These are phyloP conservation scores for Endocalyx cinctus DNA, from an alignment of 2,329 filamentous ascomycete genomes.

Conservation along the genomic window DNA sequence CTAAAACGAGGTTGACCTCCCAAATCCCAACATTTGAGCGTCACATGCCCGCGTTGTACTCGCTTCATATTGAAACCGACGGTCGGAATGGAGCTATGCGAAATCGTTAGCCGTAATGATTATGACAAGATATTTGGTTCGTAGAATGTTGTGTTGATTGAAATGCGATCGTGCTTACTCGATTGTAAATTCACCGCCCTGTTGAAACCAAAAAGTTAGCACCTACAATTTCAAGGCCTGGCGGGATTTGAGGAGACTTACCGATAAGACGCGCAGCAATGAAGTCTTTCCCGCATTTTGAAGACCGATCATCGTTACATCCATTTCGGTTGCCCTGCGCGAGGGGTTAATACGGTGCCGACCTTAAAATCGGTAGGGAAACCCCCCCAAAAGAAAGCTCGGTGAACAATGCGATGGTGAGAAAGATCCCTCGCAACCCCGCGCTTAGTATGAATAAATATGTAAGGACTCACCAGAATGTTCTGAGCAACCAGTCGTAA, in stretches of 20 bases:
- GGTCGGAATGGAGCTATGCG: constrained; percentile 85
- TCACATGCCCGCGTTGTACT: constrained; percentile 96
- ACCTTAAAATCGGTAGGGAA: too few species aligned
- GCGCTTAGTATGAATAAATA: too few species aligned
- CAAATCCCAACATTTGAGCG: constrained; percentile 98
- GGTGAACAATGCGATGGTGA: constrained; percentile 19
- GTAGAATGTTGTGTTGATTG: constrained; percentile 5
- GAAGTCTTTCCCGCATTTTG: constrained; percentile 99
- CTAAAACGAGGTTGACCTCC: constrained; percentile 95
- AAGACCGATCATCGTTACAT: constrained; percentile 97
- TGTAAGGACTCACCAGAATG: constrained; percentile 79
- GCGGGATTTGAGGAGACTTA: constrained; percentile 47
- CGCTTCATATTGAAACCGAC: constrained; percentile 99
- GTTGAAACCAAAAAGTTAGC: constrained; percentile 19
- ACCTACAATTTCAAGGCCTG: constrained; percentile 5
- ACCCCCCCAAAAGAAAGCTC: constrained; percentile 12
- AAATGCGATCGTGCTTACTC: constrained; percentile 65
- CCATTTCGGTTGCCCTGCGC: constrained; percentile 94
- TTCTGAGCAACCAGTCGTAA: constrained; percentile 96
- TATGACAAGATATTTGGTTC: too few species aligned
- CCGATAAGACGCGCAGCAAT: constrained; percentile 85
- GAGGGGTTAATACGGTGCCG: too few species aligned
- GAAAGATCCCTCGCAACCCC: too few species aligned
- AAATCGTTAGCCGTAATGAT: constrained; percentile 33
- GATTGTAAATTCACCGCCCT: constrained; percentile 98